Percentiles rank a stretch among this genome's conserved stretches.
Evolutionary conservation across 805 yeast genomes (phyloP).

Genomic region (Ogataea ramenticola): DNA sequence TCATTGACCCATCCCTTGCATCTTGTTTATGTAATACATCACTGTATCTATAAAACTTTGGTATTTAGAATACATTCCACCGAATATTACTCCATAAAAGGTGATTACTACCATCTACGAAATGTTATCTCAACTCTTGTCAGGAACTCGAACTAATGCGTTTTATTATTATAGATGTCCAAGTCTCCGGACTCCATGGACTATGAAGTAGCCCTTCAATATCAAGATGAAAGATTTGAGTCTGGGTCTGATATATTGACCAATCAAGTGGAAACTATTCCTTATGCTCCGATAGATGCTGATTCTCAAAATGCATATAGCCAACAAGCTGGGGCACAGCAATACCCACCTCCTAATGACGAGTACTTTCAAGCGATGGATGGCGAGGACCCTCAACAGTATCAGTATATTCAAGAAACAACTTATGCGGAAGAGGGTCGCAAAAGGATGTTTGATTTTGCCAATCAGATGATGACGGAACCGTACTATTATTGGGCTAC

Average conservation of each 20-base stretch:
- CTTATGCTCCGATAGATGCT: not conserved
- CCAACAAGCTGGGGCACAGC: too few species aligned
- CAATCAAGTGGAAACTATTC: not conserved
- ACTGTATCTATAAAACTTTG: too few species aligned
- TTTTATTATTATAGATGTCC: not conserved
- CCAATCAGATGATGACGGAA: constrained; percentile 14
- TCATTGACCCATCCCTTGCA: too few species aligned
- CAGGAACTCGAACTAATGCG: not conserved
- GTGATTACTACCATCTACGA: not conserved
- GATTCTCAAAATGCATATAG: too few species aligned
- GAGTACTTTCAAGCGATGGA: too few species aligned
- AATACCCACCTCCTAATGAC: too few species aligned
- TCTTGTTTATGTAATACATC: too few species aligned
- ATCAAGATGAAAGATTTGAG: not conserved
- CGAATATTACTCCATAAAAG: too few species aligned
- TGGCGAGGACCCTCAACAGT: not conserved
- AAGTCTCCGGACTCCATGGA: not conserved
- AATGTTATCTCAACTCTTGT: not conserved
- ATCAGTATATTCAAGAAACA: not conserved
- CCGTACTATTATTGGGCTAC: constrained; percentile 55
- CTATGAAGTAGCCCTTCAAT: not conserved
- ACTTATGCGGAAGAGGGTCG: not conserved
- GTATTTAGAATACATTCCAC: too few species aligned
- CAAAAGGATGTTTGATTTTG: not conserved
- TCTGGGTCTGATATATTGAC: not conserved